A percentile compares a stretch with the other conserved stretches of the same genome.
phyloP scores from a whole-genome alignment of 208 protist species.

The Trypanosoma grayi region DNA sequence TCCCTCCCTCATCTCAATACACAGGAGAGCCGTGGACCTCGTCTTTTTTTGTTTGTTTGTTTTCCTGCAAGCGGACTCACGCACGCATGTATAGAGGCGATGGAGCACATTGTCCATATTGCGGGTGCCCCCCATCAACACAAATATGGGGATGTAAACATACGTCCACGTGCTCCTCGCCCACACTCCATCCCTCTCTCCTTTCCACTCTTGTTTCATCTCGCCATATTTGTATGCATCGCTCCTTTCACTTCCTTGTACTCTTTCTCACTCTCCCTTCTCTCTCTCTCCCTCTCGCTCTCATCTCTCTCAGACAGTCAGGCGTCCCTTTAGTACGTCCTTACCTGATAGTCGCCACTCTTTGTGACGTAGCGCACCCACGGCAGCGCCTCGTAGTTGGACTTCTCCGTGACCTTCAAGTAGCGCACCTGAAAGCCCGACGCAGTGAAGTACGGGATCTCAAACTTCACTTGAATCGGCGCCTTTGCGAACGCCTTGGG shows the following conservation, averaged over 20 bases:
- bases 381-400: slow-evolving; percentile 95
- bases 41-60: no score
- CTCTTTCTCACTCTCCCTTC: not conserved
- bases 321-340: slow-evolving; percentile 54
- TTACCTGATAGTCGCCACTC: slow-evolving; percentile 96
- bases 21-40: no score
- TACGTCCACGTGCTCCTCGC: no score
- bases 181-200: no score
- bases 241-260: no score
- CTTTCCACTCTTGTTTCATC: no score
- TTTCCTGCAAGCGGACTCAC: no score
- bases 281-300: not conserved
- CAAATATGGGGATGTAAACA: no score
- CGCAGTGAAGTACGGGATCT: slow-evolving; percentile 98
- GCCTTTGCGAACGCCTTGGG: slow-evolving; percentile 61
- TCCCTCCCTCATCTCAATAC: not conserved
- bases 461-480: slow-evolving; percentile 97
- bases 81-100: no score
- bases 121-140: no score
- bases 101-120: no score
- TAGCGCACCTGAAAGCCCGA: slow-evolving; percentile 99
- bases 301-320: not conserved
- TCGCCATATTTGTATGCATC: no score
- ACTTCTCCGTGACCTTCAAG: slow-evolving; percentile 97
- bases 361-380: slow-evolving; percentile 99